Evolutionary conservation across 2,329 filamentous ascomycete species (phyloP).

Genomic region (Exserohilum turcica): DNA sequence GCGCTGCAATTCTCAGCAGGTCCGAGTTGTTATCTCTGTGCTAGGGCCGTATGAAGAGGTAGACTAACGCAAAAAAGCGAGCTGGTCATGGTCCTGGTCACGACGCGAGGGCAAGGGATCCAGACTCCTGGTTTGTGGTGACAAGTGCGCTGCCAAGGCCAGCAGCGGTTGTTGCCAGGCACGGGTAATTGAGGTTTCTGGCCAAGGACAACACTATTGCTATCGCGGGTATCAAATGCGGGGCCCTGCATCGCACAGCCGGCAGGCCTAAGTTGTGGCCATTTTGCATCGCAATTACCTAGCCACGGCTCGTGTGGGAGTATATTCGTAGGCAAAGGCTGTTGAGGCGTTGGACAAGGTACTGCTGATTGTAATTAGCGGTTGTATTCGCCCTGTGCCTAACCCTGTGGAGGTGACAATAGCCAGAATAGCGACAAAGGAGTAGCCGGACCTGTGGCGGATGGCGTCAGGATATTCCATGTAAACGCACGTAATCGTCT

Average conservation of each 20-base stretch:
- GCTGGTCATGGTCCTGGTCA: not conserved
- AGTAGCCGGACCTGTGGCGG: too few species aligned
- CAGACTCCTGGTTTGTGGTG: slow-evolving; percentile 15
- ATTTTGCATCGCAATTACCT: not conserved
- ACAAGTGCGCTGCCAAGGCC: slow-evolving; percentile 13
- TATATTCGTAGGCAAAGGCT: not conserved
- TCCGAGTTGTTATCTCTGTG: slow-evolving; percentile 25
- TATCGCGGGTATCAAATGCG: not conserved
- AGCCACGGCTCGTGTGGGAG: too few species aligned
- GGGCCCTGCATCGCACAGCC: not conserved
- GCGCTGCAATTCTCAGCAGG: slow-evolving; percentile 25
- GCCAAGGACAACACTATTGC: not conserved
- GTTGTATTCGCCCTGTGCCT: not conserved
- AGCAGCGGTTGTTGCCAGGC: slow-evolving; percentile 1
- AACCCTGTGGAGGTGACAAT: not conserved
- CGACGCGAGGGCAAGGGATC: not conserved
- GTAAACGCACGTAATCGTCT: too few species aligned
- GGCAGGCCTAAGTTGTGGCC: not conserved
- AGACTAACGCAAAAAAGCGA: slow-evolving; percentile 3
- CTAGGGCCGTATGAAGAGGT: slow-evolving; percentile 1
- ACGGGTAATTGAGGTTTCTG: not conserved
- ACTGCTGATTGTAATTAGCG: not conserved
- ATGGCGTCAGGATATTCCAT: too few species aligned
- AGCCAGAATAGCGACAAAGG: not conserved
- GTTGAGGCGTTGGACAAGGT: not conserved